A percentile compares a stretch with the other conserved stretches of the same genome.
Evolutionary conservation across 1,284 basidiomycete species (phyloP).

Genomic region (Ceratobasidium theobromae): DNA sequence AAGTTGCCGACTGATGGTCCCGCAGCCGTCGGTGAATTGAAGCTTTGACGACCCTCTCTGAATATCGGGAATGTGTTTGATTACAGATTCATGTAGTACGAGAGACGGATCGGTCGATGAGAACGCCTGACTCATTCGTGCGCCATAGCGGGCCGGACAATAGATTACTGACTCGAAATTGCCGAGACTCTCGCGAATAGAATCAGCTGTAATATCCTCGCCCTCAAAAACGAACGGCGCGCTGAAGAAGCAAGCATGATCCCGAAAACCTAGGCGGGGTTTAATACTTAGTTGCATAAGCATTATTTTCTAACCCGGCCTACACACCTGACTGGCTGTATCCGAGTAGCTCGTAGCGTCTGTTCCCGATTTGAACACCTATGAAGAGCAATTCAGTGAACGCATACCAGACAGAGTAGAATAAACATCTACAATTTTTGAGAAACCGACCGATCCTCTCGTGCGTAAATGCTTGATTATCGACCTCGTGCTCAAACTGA

Average conservation of each 20-base stretch:
- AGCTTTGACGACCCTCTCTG: not conserved
- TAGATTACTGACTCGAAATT: constrained; percentile 60
- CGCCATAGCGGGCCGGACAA: constrained; percentile 74
- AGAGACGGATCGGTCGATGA: constrained; percentile 75
- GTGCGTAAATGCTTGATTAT: constrained; percentile 29
- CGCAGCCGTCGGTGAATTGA: constrained; percentile 42
- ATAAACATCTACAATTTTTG: constrained; percentile 9
- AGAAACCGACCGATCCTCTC: constrained; percentile 28
- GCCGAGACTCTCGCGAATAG: constrained; percentile 62
- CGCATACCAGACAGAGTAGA: not conserved
- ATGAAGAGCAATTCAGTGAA: not conserved
- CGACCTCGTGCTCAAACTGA: constrained; percentile 33
- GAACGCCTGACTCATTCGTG: constrained; percentile 79
- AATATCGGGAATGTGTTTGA: constrained; percentile 37
- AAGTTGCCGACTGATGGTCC: constrained; percentile 39
- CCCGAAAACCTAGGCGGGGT: constrained; percentile 22
- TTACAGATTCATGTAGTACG: constrained; percentile 47
- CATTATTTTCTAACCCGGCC: not conserved
- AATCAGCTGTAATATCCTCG: constrained; percentile 51
- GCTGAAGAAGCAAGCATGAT: constrained; percentile 19
- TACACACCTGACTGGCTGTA: constrained; percentile 24
- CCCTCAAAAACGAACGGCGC: constrained; percentile 5
- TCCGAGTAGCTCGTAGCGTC: constrained; percentile 5
- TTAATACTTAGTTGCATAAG: not conserved
- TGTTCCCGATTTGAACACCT: constrained; percentile 1